Conservation (phyloP, 495 filamentous ascomycete species). For the Trichocladium uniseriatum region DNA sequence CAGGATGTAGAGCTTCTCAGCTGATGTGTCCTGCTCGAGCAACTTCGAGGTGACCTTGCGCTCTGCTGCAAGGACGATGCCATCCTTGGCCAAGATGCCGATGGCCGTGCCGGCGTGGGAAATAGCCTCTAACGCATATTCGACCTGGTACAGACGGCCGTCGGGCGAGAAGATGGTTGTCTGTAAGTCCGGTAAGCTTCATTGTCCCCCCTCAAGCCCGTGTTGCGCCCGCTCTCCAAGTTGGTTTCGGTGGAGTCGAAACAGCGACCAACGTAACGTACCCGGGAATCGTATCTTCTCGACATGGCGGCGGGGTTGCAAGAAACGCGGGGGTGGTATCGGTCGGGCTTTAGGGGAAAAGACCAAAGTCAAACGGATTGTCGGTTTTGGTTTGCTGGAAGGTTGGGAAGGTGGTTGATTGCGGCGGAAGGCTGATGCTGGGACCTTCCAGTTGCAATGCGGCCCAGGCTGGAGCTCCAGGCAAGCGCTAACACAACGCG, state of each 20-base stretch:
- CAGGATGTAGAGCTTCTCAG: constrained; percentile 98
- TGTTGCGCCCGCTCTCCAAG: not conserved
- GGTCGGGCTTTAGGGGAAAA: not conserved
- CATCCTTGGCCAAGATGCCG: constrained; percentile 93
- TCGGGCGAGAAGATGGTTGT: constrained; percentile 99
- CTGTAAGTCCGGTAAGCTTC: constrained; percentile 44
- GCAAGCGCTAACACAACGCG: constrained; percentile 34
- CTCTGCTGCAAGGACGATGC: constrained; percentile 97
- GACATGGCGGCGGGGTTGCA: constrained; percentile 55
- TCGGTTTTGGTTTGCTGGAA: not conserved
- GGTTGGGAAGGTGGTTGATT: not conserved
- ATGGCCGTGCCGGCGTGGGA: constrained; percentile 96
- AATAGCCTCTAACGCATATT: constrained; percentile 98
- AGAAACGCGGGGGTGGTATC: not conserved
- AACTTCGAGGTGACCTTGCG: constrained; percentile 99
- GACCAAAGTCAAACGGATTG: not conserved
- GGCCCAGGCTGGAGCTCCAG: constrained; percentile 26
- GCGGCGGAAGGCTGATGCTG: constrained; percentile 17
- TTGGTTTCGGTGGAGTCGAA: not conserved
- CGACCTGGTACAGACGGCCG: constrained; percentile 95
- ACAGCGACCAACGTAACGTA: constrained; percentile 47
- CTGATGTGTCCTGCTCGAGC: constrained; percentile 96
- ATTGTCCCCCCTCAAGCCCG: not conserved
- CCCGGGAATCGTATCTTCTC: constrained; percentile 95
- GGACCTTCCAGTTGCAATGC: not conserved